A percentile compares a stretch with the other conserved stretches of the same genome.
Conservation (phyloP, 257 asterid genomes). For the Solanum chiquidenum region DNA sequence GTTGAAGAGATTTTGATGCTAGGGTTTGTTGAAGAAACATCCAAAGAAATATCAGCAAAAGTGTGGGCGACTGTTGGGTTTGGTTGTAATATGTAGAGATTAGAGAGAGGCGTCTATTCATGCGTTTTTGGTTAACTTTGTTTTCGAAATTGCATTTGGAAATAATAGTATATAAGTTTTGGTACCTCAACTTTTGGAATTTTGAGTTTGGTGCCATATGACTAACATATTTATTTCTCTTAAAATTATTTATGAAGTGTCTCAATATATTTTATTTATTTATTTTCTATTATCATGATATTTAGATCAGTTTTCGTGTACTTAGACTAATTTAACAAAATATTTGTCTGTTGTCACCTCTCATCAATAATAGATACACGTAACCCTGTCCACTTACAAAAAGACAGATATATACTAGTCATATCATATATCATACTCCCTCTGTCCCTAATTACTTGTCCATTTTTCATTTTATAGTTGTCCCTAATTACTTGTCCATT, state of each 20-base stretch:
- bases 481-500: too few species aligned
- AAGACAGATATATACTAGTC: too few species aligned
- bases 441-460: too few species aligned
- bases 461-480: too few species aligned
- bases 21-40: constrained; percentile 5
- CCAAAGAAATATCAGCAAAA: not conserved
- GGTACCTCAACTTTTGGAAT: not conserved
- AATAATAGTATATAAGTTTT: not conserved
- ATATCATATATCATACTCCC: too few species aligned
- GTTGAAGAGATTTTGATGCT: not conserved
- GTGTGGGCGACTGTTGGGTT: not conserved
- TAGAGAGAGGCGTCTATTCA: not conserved
- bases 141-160: not conserved
- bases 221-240: not conserved
- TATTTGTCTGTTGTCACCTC: not conserved
- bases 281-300: not conserved
- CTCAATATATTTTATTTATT: not conserved
- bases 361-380: too few species aligned
- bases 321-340: too few species aligned
- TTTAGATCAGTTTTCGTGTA: too few species aligned
- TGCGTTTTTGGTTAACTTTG: too few species aligned
- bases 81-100: not conserved
- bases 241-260: not conserved
- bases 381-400: too few species aligned
- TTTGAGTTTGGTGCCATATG: not conserved